Conservation (phyloP, 768 basidiomycete species). For the Rubroboletus satanas region DNA sequence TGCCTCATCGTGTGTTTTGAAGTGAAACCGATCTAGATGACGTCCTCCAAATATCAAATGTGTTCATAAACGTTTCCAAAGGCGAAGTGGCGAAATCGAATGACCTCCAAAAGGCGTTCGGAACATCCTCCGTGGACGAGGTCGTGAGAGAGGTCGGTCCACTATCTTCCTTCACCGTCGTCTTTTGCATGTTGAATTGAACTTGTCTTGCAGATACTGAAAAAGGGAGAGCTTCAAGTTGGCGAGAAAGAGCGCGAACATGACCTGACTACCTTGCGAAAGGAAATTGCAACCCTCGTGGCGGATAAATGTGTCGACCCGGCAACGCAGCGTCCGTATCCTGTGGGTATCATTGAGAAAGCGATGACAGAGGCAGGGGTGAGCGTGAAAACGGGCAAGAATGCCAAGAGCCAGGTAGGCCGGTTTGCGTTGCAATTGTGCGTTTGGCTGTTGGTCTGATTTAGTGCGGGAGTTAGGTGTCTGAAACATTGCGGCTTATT, state of each 20-base stretch:
- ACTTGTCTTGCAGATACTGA: constrained; percentile 63
- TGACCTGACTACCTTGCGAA: constrained; percentile 73
- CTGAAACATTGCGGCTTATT: constrained; percentile 81
- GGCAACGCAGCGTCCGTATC: constrained; percentile 80
- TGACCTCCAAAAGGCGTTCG: constrained; percentile 91
- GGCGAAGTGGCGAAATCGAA: constrained; percentile 87
- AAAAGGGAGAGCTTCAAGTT: constrained; percentile 95
- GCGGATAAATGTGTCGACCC: constrained; percentile 97
- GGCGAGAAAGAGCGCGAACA: constrained; percentile 96
- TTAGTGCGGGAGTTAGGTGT: constrained; percentile 50
- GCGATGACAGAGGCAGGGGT: constrained; percentile 95
- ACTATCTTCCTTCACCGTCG: background rate
- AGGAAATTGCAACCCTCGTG: constrained; percentile 91
- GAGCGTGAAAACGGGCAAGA: constrained; percentile 84
- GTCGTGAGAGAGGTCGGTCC: constrained; percentile 74
- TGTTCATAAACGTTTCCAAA: constrained; percentile 95
- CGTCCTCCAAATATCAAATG: constrained; percentile 92
- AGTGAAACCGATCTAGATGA: constrained; percentile 94
- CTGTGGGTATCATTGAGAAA: constrained; percentile 95
- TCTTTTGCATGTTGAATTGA: background rate
- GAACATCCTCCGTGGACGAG: constrained; percentile 63
- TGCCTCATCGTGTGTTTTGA: constrained; percentile 5
- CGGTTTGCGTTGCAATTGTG: background rate
- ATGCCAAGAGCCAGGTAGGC: constrained; percentile 87
- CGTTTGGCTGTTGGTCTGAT: background rate